Conservation (phyloP, 768 basidiomycete species). For the Rhodotorula kratochvilovae region DNA sequence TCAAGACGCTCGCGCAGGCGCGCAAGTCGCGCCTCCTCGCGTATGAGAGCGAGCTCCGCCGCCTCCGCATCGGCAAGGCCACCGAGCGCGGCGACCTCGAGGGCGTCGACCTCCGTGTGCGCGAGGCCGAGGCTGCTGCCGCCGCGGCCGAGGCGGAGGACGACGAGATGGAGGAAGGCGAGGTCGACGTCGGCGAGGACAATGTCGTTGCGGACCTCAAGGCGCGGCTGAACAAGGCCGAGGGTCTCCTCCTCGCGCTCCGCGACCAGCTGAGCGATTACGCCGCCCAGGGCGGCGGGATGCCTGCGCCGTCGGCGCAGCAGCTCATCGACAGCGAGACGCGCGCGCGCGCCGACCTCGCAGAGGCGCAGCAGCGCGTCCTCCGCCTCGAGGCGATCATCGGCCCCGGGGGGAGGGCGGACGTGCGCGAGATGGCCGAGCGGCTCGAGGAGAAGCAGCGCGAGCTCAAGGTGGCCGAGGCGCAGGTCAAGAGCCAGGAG, state of each 20-base stretch:
- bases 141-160: conserved; percentile 49
- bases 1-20: conserved; percentile 62
- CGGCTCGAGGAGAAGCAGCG: conserved; percentile 63
- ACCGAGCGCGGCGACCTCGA: conserved; percentile 55
- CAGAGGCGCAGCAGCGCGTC: conserved; percentile 46
- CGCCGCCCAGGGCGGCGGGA: conserved; percentile 59
- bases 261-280: conserved; percentile 40
- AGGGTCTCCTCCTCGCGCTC: conserved; percentile 8
- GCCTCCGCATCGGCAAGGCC: conserved; percentile 71
- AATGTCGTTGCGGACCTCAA: conserved; percentile 52
- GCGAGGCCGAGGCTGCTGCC: conserved; percentile 3
- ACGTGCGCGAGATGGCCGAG: conserved; percentile 55
- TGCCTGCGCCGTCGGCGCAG: conserved; percentile 55
- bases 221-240: conserved; percentile 31
- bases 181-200: conserved; percentile 45
- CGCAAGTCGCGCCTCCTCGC: conserved; percentile 65
- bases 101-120: conserved; percentile 1
- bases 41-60: conserved; percentile 65
- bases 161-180: conserved; percentile 57
- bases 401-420: conserved; percentile 57
- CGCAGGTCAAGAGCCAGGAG: conserved; percentile 63
- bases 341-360: conserved; percentile 43
- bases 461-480: conserved; percentile 60
- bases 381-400: conserved; percentile 62
- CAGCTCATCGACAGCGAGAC: conserved; percentile 48